phyloP scores from a whole-genome alignment of 2,329 filamentous ascomycete species.

The Alternaria panax region DNA sequence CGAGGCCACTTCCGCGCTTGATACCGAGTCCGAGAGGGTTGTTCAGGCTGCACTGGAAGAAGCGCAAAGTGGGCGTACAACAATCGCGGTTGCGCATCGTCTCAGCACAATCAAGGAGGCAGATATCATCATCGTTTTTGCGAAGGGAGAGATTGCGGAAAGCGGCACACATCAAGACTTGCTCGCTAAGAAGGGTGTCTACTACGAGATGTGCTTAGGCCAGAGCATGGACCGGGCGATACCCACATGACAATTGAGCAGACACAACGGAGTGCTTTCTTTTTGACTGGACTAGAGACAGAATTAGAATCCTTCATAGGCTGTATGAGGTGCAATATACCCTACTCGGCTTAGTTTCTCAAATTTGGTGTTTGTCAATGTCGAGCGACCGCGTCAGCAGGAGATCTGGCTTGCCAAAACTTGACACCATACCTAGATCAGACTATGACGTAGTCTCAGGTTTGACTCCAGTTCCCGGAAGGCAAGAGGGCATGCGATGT shows the following conservation, averaged over 20 bases:
- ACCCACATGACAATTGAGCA: slow-evolving; percentile 12
- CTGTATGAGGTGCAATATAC: background rate
- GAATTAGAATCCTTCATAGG: background rate
- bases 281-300: background rate
- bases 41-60: slow-evolving; percentile 82
- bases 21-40: slow-evolving; percentile 67
- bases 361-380: background rate
- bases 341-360: background rate
- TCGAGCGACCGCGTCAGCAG: background rate
- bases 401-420: background rate
- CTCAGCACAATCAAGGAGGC: slow-evolving; percentile 93
- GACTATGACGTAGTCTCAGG: background rate
- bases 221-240: slow-evolving; percentile 51
- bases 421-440: background rate
- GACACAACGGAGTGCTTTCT: background rate
- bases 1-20: slow-evolving; percentile 47
- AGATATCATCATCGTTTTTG: slow-evolving; percentile 92
- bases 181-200: slow-evolving; percentile 48
- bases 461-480: background rate
- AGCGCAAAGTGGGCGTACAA: slow-evolving; percentile 85
- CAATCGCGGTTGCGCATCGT: slow-evolving; percentile 91
- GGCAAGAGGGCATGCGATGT: background rate
- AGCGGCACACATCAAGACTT: slow-evolving; percentile 66
- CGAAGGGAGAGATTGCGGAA: slow-evolving; percentile 84
- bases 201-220: slow-evolving; percentile 56